Evolutionary conservation across 441 rosid species (phyloP), one percentile per base, ranked within the genome.

Genomic region (Aquilaria agallochum): DNA sequence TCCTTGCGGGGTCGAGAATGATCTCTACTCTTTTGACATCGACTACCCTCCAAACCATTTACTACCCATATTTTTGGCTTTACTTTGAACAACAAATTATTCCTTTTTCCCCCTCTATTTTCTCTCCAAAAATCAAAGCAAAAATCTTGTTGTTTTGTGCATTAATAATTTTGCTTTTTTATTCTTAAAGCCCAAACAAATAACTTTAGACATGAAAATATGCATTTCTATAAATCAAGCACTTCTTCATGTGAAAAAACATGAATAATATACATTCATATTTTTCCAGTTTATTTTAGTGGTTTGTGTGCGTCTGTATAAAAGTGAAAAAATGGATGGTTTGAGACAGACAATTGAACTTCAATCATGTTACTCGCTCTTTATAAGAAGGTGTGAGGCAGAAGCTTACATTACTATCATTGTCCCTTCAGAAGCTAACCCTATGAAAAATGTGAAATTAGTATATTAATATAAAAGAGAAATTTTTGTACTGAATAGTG

Each of bases 361-460:
- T 62, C 76, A 74, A 82, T 81, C 83, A 20, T 77, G 59, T 74
- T 34, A 46, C 56, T 52, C 14, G 44, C 27, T 65, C 66, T 70
- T 59, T 53, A n/a, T 51, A 15, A 34, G 20, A 70, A 75, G 80
- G 69, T 79, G 84, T 84, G 77, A 77, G 74, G 59, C 72, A 68
- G 67, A 84, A 81, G 85, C 74, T 74, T 81, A 58, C 80, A 77
- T 46, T 62, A 60, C 74, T 67, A 81, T 84, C 68, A 84, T 84
- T 81, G 81, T 74, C 52, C 64, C 45, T 8, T 58, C 76, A 20
- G 27, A 20, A 20, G 27, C 27, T 20, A 20, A 20, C 27, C 27
- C 27, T 20, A 20, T 20, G 27, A 20, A 20, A 20, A 20, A 20
- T 20, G 27, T 20, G 27, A 20, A 20, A 20, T 20, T 20, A 20